Evolutionary conservation across 1,139 yeast species (phyloP).

Genomic region (Lodderomyces metapsilosis): DNA sequence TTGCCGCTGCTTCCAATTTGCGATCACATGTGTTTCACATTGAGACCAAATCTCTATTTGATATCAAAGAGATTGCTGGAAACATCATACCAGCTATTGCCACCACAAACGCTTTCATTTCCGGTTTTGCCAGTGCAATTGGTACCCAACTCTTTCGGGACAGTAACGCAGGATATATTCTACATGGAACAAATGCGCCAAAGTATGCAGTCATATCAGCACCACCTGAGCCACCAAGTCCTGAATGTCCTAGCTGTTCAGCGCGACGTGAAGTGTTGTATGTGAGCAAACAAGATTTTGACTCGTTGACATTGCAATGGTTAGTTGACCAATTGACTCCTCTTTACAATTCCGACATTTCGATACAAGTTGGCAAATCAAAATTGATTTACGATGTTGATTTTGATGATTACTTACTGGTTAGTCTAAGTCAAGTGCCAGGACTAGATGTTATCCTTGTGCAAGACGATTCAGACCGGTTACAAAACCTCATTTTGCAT

Average conservation of each 20-base stretch:
- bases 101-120: conserved; percentile 92
- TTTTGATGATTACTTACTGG: conserved; percentile 72
- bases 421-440: conserved; percentile 46
- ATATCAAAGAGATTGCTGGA: conserved; percentile 92
- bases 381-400: conserved; percentile 80
- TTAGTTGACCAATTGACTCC: conserved; percentile 45
- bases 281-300: conserved; percentile 17
- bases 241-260: conserved; percentile 67
- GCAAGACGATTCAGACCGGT: conserved; percentile 73
- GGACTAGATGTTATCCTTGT: conserved; percentile 63
- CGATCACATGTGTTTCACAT: conserved; percentile 75
- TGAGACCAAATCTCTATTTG: conserved; percentile 75
- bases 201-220: conserved; percentile 70
- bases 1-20: conserved; percentile 82
- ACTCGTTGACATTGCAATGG: conserved; percentile 29
- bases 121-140: conserved; percentile 80
- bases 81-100: conserved; percentile 98
- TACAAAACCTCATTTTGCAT: conserved; percentile 70
- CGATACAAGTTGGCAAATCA: conserved; percentile 59
- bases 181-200: conserved; percentile 41
- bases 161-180: conserved; percentile 3
- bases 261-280: conserved; percentile 46
- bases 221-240: conserved; percentile 57
- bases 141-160: conserved; percentile 51
- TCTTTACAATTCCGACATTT: conserved; percentile 61